Evolutionary conservation across 768 basidiomycete species (phyloP).

Genomic region (Hericium coralloides): DNA sequence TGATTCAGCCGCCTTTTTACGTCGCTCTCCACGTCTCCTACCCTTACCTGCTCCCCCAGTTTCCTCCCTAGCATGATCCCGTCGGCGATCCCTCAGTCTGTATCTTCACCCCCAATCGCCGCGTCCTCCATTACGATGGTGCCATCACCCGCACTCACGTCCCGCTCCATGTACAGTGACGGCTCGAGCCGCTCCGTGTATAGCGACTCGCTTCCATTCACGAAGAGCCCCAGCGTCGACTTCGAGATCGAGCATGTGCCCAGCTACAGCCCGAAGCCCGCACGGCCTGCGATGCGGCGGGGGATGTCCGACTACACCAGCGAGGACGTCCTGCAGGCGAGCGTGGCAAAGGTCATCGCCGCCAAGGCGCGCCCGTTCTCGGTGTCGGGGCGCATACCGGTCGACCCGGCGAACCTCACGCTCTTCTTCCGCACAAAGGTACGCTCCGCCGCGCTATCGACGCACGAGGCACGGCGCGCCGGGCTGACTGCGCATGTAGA

Average conservation of each 20-base stretch:
- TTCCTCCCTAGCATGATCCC: conserved; percentile 10
- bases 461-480: neutral
- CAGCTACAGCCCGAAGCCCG: conserved; percentile 8
- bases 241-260: conserved; percentile 54
- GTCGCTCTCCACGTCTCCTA: neutral
- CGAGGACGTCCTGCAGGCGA: conserved; percentile 45
- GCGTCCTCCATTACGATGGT: conserved; percentile 1
- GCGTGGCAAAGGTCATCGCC: conserved; percentile 44
- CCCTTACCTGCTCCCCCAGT: conserved; percentile 5
- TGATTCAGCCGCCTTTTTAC: neutral
- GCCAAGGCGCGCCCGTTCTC: conserved; percentile 57
- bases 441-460: conserved; percentile 14
- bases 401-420: conserved; percentile 57
- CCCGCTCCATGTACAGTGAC: conserved; percentile 6
- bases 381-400: conserved; percentile 57
- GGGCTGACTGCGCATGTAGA: conserved; percentile 29
- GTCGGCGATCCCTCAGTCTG: conserved; percentile 5
- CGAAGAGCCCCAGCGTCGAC: conserved; percentile 36
- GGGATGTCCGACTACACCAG: conserved; percentile 38
- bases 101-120: neutral
- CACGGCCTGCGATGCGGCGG: conserved; percentile 15
- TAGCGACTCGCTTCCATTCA: conserved; percentile 11
- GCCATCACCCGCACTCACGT: conserved; percentile 9
- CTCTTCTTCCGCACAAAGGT: conserved; percentile 80
- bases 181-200: conserved; percentile 15